A percentile compares a stretch with the other conserved stretches of the same genome.
Conservation (phyloP, 2,329 filamentous ascomycete species). For the Torrubiella hemipterigena region DNA sequence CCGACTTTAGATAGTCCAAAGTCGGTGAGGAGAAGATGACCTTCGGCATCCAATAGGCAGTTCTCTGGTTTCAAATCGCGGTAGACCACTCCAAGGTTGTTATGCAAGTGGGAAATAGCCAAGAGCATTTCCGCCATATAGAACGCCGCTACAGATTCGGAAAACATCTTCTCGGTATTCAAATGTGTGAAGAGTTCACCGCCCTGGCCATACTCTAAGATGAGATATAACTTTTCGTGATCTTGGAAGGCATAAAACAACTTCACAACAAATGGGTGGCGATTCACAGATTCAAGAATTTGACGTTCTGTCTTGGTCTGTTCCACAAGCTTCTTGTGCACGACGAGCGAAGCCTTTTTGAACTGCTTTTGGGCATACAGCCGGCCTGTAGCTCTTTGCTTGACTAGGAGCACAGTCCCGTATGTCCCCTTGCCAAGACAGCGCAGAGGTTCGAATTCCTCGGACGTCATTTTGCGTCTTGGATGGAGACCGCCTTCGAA, state of each 20-base stretch:
- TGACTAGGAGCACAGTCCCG: conserved; percentile 87
- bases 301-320: conserved; percentile 95
- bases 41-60: conserved; percentile 81
- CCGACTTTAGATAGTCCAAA: conserved; percentile 95
- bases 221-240: conserved; percentile 92
- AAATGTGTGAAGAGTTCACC: conserved; percentile 96
- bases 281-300: conserved; percentile 90
- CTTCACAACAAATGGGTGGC: conserved; percentile 96
- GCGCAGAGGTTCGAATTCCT: conserved; percentile 80
- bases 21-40: conserved; percentile 88
- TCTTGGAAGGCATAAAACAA: conserved; percentile 98
- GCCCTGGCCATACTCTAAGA: conserved; percentile 93
- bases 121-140: conserved; percentile 99
- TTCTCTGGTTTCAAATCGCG: conserved; percentile 97
- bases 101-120: conserved; percentile 84
- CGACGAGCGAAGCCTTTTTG: conserved; percentile 87
- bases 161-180: conserved; percentile 88
- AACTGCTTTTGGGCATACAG: conserved; percentile 98
- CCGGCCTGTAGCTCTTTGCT: conserved; percentile 74
- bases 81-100: conserved; percentile 87
- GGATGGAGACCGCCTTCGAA: conserved; percentile 43
- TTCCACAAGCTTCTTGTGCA: conserved; percentile 91
- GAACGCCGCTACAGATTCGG: conserved; percentile 79
- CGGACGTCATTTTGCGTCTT: conserved; percentile 75
- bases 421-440: conserved; percentile 95